Evolutionary conservation across 1,284 basidiomycete genomes (phyloP), one percentile per base, ranked within the genome.

Genomic region (Trichosporon coremiiforme): DNA sequence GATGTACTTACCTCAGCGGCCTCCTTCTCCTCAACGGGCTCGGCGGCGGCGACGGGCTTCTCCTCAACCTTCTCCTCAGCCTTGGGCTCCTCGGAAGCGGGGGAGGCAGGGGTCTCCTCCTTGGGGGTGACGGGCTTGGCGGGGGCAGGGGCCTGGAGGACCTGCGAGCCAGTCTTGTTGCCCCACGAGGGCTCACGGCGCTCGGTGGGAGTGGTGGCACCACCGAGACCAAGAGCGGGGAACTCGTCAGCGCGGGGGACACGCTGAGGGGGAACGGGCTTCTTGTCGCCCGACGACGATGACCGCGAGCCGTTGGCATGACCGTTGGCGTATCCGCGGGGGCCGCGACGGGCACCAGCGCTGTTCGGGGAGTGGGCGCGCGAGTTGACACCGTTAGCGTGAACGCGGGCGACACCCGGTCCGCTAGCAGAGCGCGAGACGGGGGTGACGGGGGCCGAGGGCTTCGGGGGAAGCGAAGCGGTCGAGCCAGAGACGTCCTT

Each of bases 161-260:
- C 81, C 74, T 84, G 83, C 64, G 83, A 82, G 31, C 82, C 83
- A 9, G 83, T 84, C 78, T 83, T 83, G 47, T 38, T 36, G 64
- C 73, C 73, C 73, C 75, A 76, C 60, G 70, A 70, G n/a, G 73
- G 70, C 73, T 78, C 77, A 33, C 76, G 75, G 70, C 74, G 75
- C 75, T 75, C 76, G 15, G 71, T 68, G 17, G 76, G 74, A 0
- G 75, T 72, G 25, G 71, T 64, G 8, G 68, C 55, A 15, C 68
- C 68, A 22, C 68, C 69, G 33, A 70, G 25, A 35, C 79, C 76
- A 2, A 84, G 75, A 35, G 80, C 82, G 13, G 83, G 83, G 78
- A 84, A 84, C 66, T 84, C 83, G 70, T 83, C 81, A 12, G 82
- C 81, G 60, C 76, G 73, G 17, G 83, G 83, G 7, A 84, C 75